Percentiles rank a stretch among this genome's conserved stretches.
These are phyloP conservation scores for Quercus bicolor DNA, from an alignment of 306 rosid species.

Conservation along the genomic window DNA sequence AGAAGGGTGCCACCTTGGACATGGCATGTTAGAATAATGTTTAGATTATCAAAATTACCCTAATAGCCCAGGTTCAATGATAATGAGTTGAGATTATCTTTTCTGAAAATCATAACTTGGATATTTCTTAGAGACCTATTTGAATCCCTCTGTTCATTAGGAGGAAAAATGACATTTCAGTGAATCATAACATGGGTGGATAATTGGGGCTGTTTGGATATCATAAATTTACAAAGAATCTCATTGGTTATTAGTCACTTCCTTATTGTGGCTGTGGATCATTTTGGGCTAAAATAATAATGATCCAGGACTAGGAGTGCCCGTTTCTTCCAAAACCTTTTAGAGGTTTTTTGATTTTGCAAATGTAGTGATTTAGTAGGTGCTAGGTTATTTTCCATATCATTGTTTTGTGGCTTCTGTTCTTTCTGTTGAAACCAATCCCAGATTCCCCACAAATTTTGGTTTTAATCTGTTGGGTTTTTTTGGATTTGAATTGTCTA, in stretches of 20 bases:
- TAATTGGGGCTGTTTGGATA: neutral
- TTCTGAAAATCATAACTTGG: neutral
- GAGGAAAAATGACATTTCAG: neutral
- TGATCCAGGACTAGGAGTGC: neutral
- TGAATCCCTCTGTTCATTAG: neutral
- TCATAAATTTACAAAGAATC: neutral
- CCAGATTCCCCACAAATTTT: neutral
- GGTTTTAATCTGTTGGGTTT: neutral
- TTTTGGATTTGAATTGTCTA: too few relatives aligned
- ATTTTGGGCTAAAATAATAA: neutral
- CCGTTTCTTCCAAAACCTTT: neutral
- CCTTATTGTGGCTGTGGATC: neutral
- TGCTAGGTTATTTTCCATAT: neutral
- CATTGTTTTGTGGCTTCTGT: neutral
- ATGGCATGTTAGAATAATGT: neutral
- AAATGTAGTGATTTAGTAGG: neutral
- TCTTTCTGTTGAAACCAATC: neutral
- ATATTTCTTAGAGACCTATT: neutral
- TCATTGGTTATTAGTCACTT: neutral
- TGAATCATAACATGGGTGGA: neutral
- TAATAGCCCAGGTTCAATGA: neutral
- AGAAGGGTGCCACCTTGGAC: neutral
- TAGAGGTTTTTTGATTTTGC: neutral
- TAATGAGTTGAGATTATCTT: neutral
- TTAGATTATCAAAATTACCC: neutral